A percentile compares a stretch with the other conserved stretches of the same genome.
phyloP scores from a whole-genome alignment of 2,329 filamentous ascomycete genomes.

The Xylariaceae sp. region DNA sequence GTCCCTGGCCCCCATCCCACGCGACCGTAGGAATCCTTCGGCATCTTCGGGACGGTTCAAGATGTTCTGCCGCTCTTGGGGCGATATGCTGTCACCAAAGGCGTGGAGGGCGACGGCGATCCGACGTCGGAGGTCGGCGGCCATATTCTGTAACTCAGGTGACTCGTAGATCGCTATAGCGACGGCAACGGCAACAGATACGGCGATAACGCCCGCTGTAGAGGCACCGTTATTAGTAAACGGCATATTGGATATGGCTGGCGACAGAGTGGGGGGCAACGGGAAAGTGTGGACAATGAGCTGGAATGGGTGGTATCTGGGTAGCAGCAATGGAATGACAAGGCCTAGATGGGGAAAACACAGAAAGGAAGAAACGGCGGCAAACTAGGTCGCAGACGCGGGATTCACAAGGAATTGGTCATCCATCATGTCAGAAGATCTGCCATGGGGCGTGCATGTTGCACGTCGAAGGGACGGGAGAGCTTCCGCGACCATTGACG shows the following conservation, averaged over 20 bases:
- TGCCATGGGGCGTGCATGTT: neutral
- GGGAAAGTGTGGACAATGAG: neutral
- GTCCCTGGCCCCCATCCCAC: constrained; percentile 37
- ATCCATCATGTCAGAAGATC: neutral
- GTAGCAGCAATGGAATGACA: neutral
- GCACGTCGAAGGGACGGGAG: constrained; percentile 2
- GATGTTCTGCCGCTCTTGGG: constrained; percentile 47
- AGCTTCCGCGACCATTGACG: constrained; percentile 23
- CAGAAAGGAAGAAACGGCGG: neutral
- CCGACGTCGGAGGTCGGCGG: constrained; percentile 57
- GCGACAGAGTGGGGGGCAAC: neutral
- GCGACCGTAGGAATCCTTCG: constrained; percentile 56
- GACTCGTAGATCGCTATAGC: constrained; percentile 61
- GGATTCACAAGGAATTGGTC: neutral
- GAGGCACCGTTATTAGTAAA: constrained; percentile 55
- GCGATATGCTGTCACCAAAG: constrained; percentile 54
- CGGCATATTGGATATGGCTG: constrained; percentile 42
- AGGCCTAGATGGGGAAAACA: neutral
- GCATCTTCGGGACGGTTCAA: constrained; percentile 66
- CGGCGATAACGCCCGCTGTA: constrained; percentile 56
- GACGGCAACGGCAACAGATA: constrained; percentile 54
- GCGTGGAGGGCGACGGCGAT: constrained; percentile 58
- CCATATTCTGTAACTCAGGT: constrained; percentile 58
- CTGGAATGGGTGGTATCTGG: neutral
- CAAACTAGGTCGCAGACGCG: neutral